Evolutionary conservation across 352 stramenopile genomes (phyloP).

Genomic region (Phytophthora hibernalis): DNA sequence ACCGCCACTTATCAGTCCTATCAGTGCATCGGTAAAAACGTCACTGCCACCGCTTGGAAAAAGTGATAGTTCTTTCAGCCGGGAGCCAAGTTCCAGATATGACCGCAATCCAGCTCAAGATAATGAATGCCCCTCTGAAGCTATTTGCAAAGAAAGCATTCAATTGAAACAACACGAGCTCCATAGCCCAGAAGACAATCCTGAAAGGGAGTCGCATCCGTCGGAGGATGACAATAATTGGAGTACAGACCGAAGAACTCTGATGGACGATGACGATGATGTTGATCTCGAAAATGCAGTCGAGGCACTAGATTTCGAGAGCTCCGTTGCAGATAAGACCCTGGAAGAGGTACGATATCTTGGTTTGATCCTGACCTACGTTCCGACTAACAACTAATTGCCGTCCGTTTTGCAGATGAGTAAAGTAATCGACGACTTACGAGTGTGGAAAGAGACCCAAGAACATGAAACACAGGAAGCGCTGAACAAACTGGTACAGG

Average conservation of each 20-base stretch:
- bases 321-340: slow-evolving; percentile 41
- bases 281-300: slow-evolving; percentile 47
- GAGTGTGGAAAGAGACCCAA: slow-evolving; percentile 47
- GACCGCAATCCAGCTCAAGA: slow-evolving; percentile 11
- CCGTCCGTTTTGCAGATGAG: slow-evolving; percentile 42
- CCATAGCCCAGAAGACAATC: slow-evolving; percentile 3
- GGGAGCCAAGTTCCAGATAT: neutral
- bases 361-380: neutral
- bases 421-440: slow-evolving; percentile 48
- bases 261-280: slow-evolving; percentile 47
- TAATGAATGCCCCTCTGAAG: slow-evolving; percentile 1
- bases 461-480: slow-evolving; percentile 35
- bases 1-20: slow-evolving; percentile 57
- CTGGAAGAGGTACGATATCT: slow-evolving; percentile 42
- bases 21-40: slow-evolving; percentile 16
- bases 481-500: slow-evolving; percentile 46
- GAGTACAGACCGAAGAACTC: slow-evolving; percentile 12
- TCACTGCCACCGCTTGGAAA: slow-evolving; percentile 10
- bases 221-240: slow-evolving; percentile 25
- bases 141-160: neutral
- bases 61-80: slow-evolving; percentile 3
- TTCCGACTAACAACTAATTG: neutral
- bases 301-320: slow-evolving; percentile 43
- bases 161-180: neutral
- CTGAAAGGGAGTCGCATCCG: slow-evolving; percentile 14